These are phyloP conservation scores for Blechomonas ayalai DNA, from an alignment of 208 protist genomes.

Conservation along the genomic window DNA sequence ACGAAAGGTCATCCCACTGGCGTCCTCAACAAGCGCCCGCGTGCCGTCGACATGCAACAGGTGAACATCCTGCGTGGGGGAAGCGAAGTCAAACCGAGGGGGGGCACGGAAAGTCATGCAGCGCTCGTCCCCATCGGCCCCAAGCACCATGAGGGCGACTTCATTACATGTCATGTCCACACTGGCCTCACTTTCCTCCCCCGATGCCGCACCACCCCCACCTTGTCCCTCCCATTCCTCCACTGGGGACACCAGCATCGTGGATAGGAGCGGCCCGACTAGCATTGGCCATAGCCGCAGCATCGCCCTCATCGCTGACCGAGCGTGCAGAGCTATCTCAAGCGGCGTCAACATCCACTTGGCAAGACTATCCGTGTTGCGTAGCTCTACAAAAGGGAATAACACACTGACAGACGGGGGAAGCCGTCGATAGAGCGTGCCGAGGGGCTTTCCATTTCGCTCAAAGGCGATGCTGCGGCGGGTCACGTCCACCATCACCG, in stretches of 20 bases:
- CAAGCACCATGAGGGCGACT: slow-evolving; percentile 49
- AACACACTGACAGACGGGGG: slow-evolving; percentile 39
- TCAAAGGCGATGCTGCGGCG: slow-evolving; percentile 60
- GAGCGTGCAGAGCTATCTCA: slow-evolving; percentile 50
- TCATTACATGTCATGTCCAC: slow-evolving; percentile 3
- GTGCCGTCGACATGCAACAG: slow-evolving; percentile 40
- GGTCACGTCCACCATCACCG: slow-evolving; percentile 51
- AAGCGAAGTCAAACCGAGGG: slow-evolving; percentile 19
- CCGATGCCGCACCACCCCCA: not conserved
- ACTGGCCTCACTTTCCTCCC: not conserved
- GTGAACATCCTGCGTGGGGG: slow-evolving; percentile 19
- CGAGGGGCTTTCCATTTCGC: slow-evolving; percentile 71
- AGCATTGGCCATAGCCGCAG: slow-evolving; percentile 38
- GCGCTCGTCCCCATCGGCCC: slow-evolving; percentile 73
- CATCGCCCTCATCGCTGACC: slow-evolving; percentile 62
- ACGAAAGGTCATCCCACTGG: slow-evolving; percentile 19
- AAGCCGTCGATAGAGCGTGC: slow-evolving; percentile 51
- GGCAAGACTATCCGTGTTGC: slow-evolving; percentile 59
- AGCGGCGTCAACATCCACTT: slow-evolving; percentile 67
- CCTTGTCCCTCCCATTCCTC: not conserved
- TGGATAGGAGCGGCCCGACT: slow-evolving; percentile 16
- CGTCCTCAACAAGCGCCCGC: slow-evolving; percentile 36
- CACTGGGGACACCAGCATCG: slow-evolving; percentile 7
- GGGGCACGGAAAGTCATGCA: slow-evolving; percentile 42
- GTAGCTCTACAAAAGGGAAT: slow-evolving; percentile 80